Base-by-base conservation (phyloP, 208 protist species). In the Trypanosoma platydactyli region DNA sequence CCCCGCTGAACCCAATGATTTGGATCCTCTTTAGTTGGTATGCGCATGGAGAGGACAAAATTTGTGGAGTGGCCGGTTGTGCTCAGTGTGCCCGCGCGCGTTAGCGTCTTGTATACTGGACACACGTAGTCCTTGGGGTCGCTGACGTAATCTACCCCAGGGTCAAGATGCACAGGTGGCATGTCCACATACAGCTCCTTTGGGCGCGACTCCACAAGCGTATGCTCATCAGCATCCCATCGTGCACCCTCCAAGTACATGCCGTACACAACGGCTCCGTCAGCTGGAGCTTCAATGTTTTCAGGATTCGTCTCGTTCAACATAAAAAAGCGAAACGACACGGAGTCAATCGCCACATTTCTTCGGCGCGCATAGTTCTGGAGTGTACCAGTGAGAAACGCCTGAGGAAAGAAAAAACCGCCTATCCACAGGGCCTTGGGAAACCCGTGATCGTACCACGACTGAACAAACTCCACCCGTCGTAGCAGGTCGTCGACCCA, bases 21-120 rank as follows among this genome's bases (percentile, higher is more conserved):
- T 18, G 94, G 81, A 6, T 89, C 65, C 11, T 83, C 71, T 24
- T 83, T 76, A 3, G 95, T 97, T 11, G 97, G 96, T 30, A 99
- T 88, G 50, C 98, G 82, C 50, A 99, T 92, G 15, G 89, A 77
- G 33, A 99, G 84, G 30, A 99, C 93, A 80, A 98, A 99, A 89
- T 99, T 99, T 25, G 98, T 99, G 0, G 97, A 99, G 81, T 99
- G 98, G 27, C 98, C 98, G 2, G 98, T 99, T 6, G 98, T 99
- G 61, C 93, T 97, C 18, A 99, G 89, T 13, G 91, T 97, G 52
- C 98, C 98, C 16, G 93, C 92, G 41, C 98, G 84, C 25, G 89
- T 88, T 16, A 94, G 77, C 3, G 97, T 99, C 78, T 98, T 99
- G 92, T 99, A 99, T 22, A 98, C 82, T 1, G 98, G 98, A 77